Evolutionary conservation across 805 yeast genomes (phyloP).

Genomic region (Zygosaccharomyces lentus): DNA sequence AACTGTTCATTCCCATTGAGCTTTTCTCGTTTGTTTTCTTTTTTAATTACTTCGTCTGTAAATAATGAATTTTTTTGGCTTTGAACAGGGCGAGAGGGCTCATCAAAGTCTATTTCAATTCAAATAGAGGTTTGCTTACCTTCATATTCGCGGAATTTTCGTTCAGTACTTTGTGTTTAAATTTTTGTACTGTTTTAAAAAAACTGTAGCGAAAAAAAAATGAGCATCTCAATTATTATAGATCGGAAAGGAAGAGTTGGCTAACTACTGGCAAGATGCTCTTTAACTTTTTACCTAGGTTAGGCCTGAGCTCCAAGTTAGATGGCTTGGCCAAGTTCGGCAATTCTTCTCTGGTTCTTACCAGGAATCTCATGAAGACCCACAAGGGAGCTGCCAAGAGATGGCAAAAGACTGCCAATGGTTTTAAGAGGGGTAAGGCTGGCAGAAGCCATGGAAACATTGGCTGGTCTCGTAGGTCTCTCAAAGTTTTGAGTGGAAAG

Average conservation of each 20-base stretch:
- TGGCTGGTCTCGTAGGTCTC: slow-evolving; percentile 67
- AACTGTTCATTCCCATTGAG: slow-evolving; percentile 1
- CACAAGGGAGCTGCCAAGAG: slow-evolving; percentile 86
- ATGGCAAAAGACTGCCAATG: slow-evolving; percentile 69
- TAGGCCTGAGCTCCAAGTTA: slow-evolving; percentile 2
- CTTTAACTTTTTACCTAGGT: slow-evolving; percentile 6
- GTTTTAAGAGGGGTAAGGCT: slow-evolving; percentile 67
- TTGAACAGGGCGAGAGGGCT: background rate
- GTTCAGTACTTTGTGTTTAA: background rate
- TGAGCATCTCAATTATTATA: background rate
- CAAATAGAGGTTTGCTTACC: background rate
- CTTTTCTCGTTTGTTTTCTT: background rate
- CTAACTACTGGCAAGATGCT: slow-evolving; percentile 1
- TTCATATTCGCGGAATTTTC: background rate
- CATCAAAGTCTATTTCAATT: background rate
- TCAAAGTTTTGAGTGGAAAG: slow-evolving; percentile 57
- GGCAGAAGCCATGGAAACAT: slow-evolving; percentile 93
- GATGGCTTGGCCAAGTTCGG: slow-evolving; percentile 7
- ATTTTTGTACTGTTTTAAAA: background rate
- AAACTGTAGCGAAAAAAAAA: background rate
- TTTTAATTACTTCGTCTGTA: slow-evolving; percentile 12
- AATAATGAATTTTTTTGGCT: slow-evolving; percentile 9
- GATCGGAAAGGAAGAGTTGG: background rate
- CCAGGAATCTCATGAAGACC: slow-evolving; percentile 55
- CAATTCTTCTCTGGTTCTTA: slow-evolving; percentile 18